A percentile compares a stretch with the other conserved stretches of the same genome.
Conservation (phyloP, 2,329 filamentous ascomycete genomes). For the Fusarium caatingaense region DNA sequence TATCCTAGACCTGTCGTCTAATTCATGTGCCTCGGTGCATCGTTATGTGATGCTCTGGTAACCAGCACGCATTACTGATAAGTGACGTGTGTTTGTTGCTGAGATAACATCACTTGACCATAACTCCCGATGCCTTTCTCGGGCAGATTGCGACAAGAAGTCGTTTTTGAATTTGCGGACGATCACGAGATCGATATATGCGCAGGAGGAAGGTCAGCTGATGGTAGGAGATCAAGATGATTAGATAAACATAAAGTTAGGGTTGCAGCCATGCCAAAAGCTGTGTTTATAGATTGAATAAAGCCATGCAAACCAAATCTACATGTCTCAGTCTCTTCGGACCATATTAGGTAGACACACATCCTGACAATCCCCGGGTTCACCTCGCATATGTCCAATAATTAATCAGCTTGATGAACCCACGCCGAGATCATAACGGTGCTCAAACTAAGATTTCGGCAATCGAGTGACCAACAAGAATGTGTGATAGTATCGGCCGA, state of each 20-base stretch:
- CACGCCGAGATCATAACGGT: background rate
- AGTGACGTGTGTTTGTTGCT: background rate
- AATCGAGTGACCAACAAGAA: conserved; percentile 14
- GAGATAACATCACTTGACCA: background rate
- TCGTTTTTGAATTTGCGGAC: background rate
- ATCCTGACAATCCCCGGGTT: background rate
- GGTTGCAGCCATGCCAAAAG: background rate
- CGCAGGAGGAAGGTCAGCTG: background rate
- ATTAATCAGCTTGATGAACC: conserved; percentile 2
- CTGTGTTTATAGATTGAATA: background rate
- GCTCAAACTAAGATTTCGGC: background rate
- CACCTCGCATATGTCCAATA: background rate
- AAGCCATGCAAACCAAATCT: background rate
- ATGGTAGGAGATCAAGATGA: background rate
- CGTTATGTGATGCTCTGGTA: conserved; percentile 14
- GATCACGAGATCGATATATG: background rate
- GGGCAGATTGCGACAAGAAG: background rate
- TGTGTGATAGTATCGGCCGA: background rate
- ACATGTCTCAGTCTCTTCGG: background rate
- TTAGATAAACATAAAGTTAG: background rate
- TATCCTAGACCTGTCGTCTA: conserved; percentile 1
- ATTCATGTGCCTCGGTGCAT: background rate
- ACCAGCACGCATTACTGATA: conserved; percentile 3
- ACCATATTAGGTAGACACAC: background rate
- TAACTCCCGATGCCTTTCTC: background rate